These are phyloP conservation scores for Nicotiana sylvestris DNA, from an alignment of 257 asterid species.

Conservation along the genomic window DNA sequence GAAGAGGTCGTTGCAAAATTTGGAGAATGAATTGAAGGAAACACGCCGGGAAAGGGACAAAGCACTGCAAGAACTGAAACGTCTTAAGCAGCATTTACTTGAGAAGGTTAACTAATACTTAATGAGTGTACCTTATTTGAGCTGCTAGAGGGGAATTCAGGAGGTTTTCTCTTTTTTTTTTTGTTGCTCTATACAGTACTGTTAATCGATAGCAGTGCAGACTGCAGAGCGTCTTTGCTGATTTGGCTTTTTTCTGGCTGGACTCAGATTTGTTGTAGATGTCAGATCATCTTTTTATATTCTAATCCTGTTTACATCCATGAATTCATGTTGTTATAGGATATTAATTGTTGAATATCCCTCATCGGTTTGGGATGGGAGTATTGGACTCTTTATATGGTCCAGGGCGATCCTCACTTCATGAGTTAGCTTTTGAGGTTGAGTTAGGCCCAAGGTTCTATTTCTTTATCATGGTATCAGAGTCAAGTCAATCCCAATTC, in stretches of 20 bases:
- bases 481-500: no score
- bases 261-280: background rate
- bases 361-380: no score
- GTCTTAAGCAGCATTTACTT: slow-evolving; percentile 92
- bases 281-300: background rate
- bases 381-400: no score
- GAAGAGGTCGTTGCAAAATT: slow-evolving; percentile 55
- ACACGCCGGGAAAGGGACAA: slow-evolving; percentile 67
- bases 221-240: background rate
- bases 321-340: background rate
- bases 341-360: background rate
- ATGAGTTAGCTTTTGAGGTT: no score
- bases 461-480: no score
- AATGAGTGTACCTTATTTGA: background rate
- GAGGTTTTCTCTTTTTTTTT: background rate
- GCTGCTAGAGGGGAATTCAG: background rate
- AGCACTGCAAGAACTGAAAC: slow-evolving; percentile 71
- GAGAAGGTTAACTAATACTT: slow-evolving; percentile 55
- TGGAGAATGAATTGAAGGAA: slow-evolving; percentile 79
- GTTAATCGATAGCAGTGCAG: background rate
- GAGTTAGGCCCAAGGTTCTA: no score
- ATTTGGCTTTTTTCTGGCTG: background rate
- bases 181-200: background rate
- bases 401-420: no score
- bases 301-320: background rate